Evolutionary conservation across 495 filamentous ascomycete species (phyloP), one percentile per base, ranked within the genome.

Genomic region (Neurospora sublineolata): DNA sequence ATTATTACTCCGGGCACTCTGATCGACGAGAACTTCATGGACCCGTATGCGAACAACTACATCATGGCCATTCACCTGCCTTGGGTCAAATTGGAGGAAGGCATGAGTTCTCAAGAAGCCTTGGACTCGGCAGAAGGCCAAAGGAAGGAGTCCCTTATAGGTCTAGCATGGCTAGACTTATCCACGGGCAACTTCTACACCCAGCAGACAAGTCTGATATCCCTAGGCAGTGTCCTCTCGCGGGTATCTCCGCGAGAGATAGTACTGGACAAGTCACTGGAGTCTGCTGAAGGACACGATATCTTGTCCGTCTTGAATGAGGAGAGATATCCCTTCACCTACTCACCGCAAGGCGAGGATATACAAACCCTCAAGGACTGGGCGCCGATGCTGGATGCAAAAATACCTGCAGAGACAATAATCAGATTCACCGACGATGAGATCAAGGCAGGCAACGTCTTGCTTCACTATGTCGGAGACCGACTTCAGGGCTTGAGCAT

Each of bases 11-110:
- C 96, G 0, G 95, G 95, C 10, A 99, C 95, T 1, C 81, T 98
- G 58, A 97, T 98, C 75, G 95, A 99, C 79, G 96, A 99, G 80
- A 93, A 94, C 73, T 98, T 97, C 79, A 92, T 98, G 83, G 92
- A 97, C 76, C 91, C 93, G 0, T 93, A 90, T 69, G 89, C 93
- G 73, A 97, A 96, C 78, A 97, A 97, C 77, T 99, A 93, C 78
- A 80, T 99, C 46, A 86, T 98, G 73, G 89, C 91, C 42, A 85
- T 97, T 42, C 87, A 94, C 75, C 72, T 80, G n/a, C 73, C 75
- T 40, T 68, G 70, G 8, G 23, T 42, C 60, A 70, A 7, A 67
- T 71, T 72, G 33, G 70, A 69, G 38, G 58, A 69, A 69, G 8
- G 37, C 33, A 42, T 20, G 69, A 74, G 27, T 37, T 60, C n/a